phyloP scores from a whole-genome alignment of 1,284 basidiomycete genomes.

The Pascua sp. region DNA sequence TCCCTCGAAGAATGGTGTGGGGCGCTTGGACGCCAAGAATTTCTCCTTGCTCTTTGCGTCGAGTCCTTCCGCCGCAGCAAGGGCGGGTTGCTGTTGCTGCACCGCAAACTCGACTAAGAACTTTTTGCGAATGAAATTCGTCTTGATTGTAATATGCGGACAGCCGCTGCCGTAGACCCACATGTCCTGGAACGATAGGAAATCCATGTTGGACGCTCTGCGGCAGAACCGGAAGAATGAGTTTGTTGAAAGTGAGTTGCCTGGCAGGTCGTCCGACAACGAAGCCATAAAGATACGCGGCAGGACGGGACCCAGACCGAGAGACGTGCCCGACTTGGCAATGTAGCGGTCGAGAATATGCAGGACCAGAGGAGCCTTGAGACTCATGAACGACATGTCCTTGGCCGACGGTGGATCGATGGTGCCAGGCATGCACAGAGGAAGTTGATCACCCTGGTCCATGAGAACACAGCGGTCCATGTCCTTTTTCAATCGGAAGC shows the following conservation, averaged over 20 bases:
- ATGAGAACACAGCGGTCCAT: constrained; percentile 87
- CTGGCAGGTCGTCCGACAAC: constrained; percentile 82
- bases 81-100: constrained; percentile 79
- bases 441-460: constrained; percentile 86
- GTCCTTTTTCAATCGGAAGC: constrained; percentile 92
- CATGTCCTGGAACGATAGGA: constrained; percentile 87
- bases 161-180: constrained; percentile 99
- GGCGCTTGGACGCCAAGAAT: constrained; percentile 65
- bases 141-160: constrained; percentile 82
- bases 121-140: constrained; percentile 95
- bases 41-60: constrained; percentile 22
- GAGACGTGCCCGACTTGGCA: constrained; percentile 89
- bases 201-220: constrained; percentile 88
- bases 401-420: constrained; percentile 76
- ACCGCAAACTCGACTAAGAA: constrained; percentile 96
- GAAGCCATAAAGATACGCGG: constrained; percentile 94
- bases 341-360: constrained; percentile 92
- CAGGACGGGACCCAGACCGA: constrained; percentile 89
- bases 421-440: constrained; percentile 82
- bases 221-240: constrained; percentile 87
- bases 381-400: constrained; percentile 80
- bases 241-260: constrained; percentile 83
- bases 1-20: constrained; percentile 79
- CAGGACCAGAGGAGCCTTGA: constrained; percentile 91
- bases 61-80: constrained; percentile 13